Base-by-base conservation (phyloP, 2,329 filamentous ascomycete genomes). In the Rhynchosporium agropyri region DNA sequence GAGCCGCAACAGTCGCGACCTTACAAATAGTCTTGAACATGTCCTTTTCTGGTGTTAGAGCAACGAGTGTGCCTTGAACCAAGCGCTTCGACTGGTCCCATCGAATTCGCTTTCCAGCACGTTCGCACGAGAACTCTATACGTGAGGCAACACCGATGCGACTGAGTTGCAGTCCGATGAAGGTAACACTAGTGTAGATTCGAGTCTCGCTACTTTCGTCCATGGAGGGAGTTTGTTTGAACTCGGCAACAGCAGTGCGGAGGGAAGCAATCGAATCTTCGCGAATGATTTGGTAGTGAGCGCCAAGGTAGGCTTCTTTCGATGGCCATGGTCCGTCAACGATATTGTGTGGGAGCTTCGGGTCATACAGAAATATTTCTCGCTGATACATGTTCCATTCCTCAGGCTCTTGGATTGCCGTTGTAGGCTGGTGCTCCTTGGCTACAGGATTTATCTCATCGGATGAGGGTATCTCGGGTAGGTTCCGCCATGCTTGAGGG, bases 201-300 rank as follows among this genome's bases (percentile, higher is more conserved):
- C 83, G 84, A 0, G 85, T 81, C 3, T 80, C 75, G 0, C 80
- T 70, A 0, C 80, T 79, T 62, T 96, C 92, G 12, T 74, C 74
- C 75, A 86, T 85, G 0, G 71, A 65, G 0, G 87, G 86, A 6
- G 81, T 71, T 0, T 75, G 67, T 29, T 79, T 81, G 60, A 89
- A 82, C 12, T 80, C 76, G 0, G 78, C 76, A 0, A 96, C 82
- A 0, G 90, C 87, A 65, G 85, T 81, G 6, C 92, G 83, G 0
- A 97, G 79, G 0, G 87, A 83, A 12, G 89, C 83, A 3, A 90
- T 79, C 0, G 86, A 84, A 72, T 97, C 92, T 71, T 92, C 89
- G 2, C 92, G 83, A 7, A 92, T 80, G 1, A 97, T 82, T 3
- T 85, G 79, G 72, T 95, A 96, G 56, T 96, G 90, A 0, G 85